A percentile compares a stretch with the other conserved stretches of the same genome.
These are phyloP conservation scores for Hypoxylon crocopeplum DNA, from an alignment of 495 filamentous ascomycete species.

Conservation along the genomic window DNA sequence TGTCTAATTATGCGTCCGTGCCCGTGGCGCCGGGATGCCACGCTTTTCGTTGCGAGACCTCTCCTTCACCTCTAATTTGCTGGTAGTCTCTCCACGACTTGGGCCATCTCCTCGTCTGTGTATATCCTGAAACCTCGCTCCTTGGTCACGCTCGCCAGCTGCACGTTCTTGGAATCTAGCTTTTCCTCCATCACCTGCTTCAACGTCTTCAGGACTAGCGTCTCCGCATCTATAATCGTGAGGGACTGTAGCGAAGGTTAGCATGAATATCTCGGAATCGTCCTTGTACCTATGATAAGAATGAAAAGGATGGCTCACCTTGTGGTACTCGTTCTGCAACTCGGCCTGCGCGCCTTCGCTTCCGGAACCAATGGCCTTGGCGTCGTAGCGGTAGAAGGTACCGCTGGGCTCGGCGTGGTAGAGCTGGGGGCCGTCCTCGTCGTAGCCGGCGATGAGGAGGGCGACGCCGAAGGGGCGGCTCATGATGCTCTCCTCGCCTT, in stretches of 20 bases:
- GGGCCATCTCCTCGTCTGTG: slow-evolving; percentile 93
- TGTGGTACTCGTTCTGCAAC: slow-evolving; percentile 98
- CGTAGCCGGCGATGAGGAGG: slow-evolving; percentile 92
- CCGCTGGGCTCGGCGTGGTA: slow-evolving; percentile 98
- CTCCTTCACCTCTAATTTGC: slow-evolving; percentile 51
- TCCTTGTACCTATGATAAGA: too few species aligned
- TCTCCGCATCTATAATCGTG: slow-evolving; percentile 91
- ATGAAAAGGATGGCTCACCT: slow-evolving; percentile 48
- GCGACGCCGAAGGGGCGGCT: slow-evolving; percentile 95
- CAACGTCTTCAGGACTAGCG: slow-evolving; percentile 93
- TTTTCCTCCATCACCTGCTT: slow-evolving; percentile 99
- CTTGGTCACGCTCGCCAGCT: slow-evolving; percentile 96
- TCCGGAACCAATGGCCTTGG: slow-evolving; percentile 96
- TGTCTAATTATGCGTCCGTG: slow-evolving; percentile 20
- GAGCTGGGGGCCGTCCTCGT: slow-evolving; percentile 96
- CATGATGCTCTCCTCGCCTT: slow-evolving; percentile 99
- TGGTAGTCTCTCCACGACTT: slow-evolving; percentile 77
- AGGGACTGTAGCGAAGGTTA: slow-evolving; percentile 77
- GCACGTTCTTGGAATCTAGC: slow-evolving; percentile 96
- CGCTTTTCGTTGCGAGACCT: background rate
- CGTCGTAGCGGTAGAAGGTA: slow-evolving; percentile 98
- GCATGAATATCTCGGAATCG: background rate
- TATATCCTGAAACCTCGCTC: slow-evolving; percentile 98
- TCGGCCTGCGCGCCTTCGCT: slow-evolving; percentile 97
- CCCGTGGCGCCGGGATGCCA: too few species aligned